Evolutionary conservation across 441 rosid species (phyloP).

Genomic region (Eutrema salsugineum): DNA sequence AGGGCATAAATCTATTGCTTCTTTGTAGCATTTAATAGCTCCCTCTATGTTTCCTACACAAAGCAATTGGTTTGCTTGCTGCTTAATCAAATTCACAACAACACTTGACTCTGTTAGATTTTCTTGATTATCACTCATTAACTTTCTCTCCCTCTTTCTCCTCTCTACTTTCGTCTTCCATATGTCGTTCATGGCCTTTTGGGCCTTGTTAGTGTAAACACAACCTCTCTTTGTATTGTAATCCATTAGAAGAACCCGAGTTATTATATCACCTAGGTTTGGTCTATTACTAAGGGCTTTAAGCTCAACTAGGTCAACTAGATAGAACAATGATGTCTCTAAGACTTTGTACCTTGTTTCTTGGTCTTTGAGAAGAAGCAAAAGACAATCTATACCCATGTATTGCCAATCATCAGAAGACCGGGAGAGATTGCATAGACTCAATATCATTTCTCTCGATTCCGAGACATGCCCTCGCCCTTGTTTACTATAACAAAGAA

Average conservation of each 20-base stretch:
- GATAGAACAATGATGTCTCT: constrained; percentile 42
- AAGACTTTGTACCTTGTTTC: constrained; percentile 52
- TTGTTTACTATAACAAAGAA: constrained; percentile 43
- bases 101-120: constrained; percentile 41
- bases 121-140: constrained; percentile 36
- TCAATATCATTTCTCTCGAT: constrained; percentile 34
- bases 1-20: constrained; percentile 60
- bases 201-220: constrained; percentile 39
- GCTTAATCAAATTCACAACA: constrained; percentile 42
- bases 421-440: constrained; percentile 57
- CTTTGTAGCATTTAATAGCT: constrained; percentile 43
- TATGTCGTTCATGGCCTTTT: constrained; percentile 44
- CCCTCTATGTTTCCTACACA: constrained; percentile 51
- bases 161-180: constrained; percentile 67
- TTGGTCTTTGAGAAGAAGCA: constrained; percentile 63
- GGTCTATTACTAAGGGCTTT: constrained; percentile 30
- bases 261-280: constrained; percentile 48
- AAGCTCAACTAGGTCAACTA: constrained; percentile 68
- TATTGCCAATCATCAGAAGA: constrained; percentile 74
- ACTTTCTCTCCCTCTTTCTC: constrained; percentile 46
- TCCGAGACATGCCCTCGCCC: constrained; percentile 55
- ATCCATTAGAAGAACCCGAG: constrained; percentile 47
- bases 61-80: constrained; percentile 53
- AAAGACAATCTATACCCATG: constrained; percentile 65
- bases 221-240: constrained; percentile 54